Evolutionary conservation across 352 stramenopile species (phyloP).

Genomic region (Globisporangium cederbergense): DNA sequence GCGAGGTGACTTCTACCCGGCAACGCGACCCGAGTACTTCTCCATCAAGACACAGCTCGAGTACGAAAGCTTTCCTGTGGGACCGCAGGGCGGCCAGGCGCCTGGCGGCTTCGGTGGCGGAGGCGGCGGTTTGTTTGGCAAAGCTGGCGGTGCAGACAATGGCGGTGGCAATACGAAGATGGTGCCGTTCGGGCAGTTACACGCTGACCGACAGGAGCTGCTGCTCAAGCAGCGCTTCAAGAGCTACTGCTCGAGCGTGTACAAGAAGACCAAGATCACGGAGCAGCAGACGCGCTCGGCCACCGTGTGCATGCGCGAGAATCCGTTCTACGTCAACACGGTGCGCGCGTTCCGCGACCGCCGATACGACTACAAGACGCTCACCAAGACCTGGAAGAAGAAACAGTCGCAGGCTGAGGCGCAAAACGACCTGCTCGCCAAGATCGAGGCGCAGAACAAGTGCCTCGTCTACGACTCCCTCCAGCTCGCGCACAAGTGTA

Average conservation of each 20-base stretch:
- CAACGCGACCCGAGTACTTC: constrained; percentile 93
- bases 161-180: constrained; percentile 18
- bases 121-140: constrained; percentile 19
- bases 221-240: constrained; percentile 82
- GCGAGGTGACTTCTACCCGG: constrained; percentile 95
- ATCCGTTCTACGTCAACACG: constrained; percentile 99
- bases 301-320: constrained; percentile 99
- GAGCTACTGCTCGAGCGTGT: constrained; percentile 96
- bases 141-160: constrained; percentile 8
- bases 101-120: constrained; percentile 12
- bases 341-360: constrained; percentile 98
- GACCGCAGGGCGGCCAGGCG: constrained; percentile 6
- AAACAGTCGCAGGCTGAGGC: constrained; percentile 78
- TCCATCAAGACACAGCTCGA: constrained; percentile 94
- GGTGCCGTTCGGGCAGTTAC: constrained; percentile 61
- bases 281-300: constrained; percentile 92
- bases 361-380: constrained; percentile 99
- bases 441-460: constrained; percentile 87
- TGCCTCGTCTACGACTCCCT: constrained; percentile 97
- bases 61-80: constrained; percentile 80
- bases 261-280: constrained; percentile 97
- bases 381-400: constrained; percentile 95
- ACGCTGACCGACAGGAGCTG: constrained; percentile 53
- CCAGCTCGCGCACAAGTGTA: constrained; percentile 99
- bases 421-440: constrained; percentile 76